Evolutionary conservation across 768 basidiomycete genomes (phyloP).

Genomic region (Serendipita vermifera): DNA sequence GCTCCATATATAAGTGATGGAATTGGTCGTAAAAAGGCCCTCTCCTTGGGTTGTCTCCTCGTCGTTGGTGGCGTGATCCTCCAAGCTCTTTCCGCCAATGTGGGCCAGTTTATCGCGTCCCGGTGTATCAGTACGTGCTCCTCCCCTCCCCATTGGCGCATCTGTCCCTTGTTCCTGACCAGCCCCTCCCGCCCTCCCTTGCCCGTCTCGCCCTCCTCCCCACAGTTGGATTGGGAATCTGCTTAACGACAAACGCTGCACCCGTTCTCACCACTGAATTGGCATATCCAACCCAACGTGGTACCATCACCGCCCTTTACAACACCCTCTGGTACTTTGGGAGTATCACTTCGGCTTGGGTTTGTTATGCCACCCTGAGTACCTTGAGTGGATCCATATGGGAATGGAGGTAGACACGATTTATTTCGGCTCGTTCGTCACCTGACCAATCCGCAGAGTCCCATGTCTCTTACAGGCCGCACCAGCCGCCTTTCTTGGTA

Average conservation of each 20-base stretch:
- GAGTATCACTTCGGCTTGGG: slow-evolving; percentile 45
- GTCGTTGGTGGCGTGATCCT: slow-evolving; percentile 34
- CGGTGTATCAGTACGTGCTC: slow-evolving; percentile 28
- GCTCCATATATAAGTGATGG: slow-evolving; percentile 44
- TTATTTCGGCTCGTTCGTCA: slow-evolving; percentile 32
- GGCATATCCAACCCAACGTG: slow-evolving; percentile 51
- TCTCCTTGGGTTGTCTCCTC: slow-evolving; percentile 47
- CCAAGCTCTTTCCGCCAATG: slow-evolving; percentile 30
- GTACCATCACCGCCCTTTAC: slow-evolving; percentile 31
- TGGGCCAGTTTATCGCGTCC: slow-evolving; percentile 33
- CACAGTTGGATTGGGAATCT: slow-evolving; percentile 25
- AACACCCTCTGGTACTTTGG: slow-evolving; percentile 69
- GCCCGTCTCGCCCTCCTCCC: not conserved
- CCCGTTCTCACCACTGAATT: slow-evolving; percentile 53
- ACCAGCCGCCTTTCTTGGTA: slow-evolving; percentile 34
- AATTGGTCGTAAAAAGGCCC: slow-evolving; percentile 43
- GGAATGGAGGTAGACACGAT: slow-evolving; percentile 19
- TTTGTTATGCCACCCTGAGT: slow-evolving; percentile 32
- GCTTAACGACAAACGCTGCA: slow-evolving; percentile 41
- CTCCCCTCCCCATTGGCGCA: too few relatives aligned
- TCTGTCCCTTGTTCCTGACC: too few relatives aligned
- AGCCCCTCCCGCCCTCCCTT: not conserved
- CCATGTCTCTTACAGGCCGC: slow-evolving; percentile 51
- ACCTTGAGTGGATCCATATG: slow-evolving; percentile 21
- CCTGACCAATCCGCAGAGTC: slow-evolving; percentile 50